Base-by-base conservation (phyloP, 306 rosid species). In the Vigna mungo region DNA sequence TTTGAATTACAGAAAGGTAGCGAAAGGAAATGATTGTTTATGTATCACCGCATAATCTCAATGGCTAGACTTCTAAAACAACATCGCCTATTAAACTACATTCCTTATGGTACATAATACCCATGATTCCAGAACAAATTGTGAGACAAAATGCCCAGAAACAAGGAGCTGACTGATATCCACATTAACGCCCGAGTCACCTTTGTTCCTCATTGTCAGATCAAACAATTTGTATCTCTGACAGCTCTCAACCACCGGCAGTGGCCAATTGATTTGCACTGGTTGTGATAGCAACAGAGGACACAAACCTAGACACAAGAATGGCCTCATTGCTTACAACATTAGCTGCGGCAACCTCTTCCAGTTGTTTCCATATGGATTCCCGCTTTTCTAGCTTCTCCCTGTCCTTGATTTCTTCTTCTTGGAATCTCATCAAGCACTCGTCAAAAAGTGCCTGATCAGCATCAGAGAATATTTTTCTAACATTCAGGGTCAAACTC, bases 401-500 rank as follows among this genome's bases (percentile, higher is more conserved):
- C 63, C 73, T 78, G 39, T 80, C 80, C 87, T 84, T 86, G 43
- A 70, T 71, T 87, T 87, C 90, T 66, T 84, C 85, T 78, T 87
- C 90, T 80, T 84, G 80, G 79, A 86, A 90, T 73, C 43, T 78
- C 59, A 18, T 72, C 79, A 76, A 78, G 76, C 89, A 87, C 72
- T 87, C 87, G 4, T 87, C 89, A 71, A 80, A 84, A 18, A 86
- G 86, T 46, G 77, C 85, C 77, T 82, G 89, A 79, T 87, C 91
- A 43, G 85, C 75, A 65, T 90, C 90, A 12, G 83, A 76, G 73
- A 90, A 90, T 78, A 84, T 86, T 85, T 87, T 86, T 75, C 76
- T 86, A 83, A 90, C 91, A 65, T 84, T 87, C 79, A 87, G 47
- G 58, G 93, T 85, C 87, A 89, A 80, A 75, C 93, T 87, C 84